Percentiles rank a stretch among this genome's conserved stretches.
These are phyloP conservation scores for Backusella parvicylindrica DNA, from an alignment of 192 early-diverging fungal species.

Conservation along the genomic window DNA sequence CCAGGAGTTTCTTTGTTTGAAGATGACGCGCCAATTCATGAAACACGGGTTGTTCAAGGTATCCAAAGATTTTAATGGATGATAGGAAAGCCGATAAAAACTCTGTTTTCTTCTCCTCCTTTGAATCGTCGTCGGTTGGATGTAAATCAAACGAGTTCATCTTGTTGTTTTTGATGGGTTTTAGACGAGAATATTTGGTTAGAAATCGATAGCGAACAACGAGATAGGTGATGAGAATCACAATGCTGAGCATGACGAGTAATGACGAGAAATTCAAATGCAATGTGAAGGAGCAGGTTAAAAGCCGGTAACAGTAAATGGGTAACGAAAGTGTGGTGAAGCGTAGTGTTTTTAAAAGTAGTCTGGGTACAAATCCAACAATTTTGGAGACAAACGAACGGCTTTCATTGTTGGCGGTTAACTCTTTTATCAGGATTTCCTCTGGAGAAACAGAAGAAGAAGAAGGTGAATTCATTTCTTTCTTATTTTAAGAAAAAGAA, in stretches of 20 bases:
- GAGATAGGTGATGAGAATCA: slow-evolving; percentile 40
- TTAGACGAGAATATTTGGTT: slow-evolving; percentile 71
- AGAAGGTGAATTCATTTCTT: neutral
- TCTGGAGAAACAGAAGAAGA: neutral
- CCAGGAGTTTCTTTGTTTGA: slow-evolving; percentile 68
- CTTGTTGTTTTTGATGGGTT: slow-evolving; percentile 42
- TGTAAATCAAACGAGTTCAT: slow-evolving; percentile 69
- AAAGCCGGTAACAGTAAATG: slow-evolving; percentile 42
- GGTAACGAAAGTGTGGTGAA: slow-evolving; percentile 53
- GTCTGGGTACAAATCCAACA: slow-evolving; percentile 21
- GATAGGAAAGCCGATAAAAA: slow-evolving; percentile 78
- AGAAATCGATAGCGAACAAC: slow-evolving; percentile 67
- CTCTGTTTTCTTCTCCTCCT: slow-evolving; percentile 30
- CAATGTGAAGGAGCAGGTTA: slow-evolving; percentile 61
- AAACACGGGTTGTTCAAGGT: slow-evolving; percentile 94
- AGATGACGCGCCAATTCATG: slow-evolving; percentile 90
- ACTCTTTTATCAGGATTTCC: neutral
- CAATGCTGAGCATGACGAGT: slow-evolving; percentile 30
- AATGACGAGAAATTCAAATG: slow-evolving; percentile 60
- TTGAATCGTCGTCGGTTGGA: slow-evolving; percentile 56
- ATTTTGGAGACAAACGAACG: neutral
- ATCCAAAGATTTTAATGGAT: slow-evolving; percentile 95
- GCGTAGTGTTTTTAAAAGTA: slow-evolving; percentile 38
- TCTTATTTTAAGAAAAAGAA: neutral
- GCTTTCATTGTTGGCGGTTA: neutral